Evolutionary conservation across 495 filamentous ascomycete genomes (phyloP).

Genomic region (Daldinia concentrica): DNA sequence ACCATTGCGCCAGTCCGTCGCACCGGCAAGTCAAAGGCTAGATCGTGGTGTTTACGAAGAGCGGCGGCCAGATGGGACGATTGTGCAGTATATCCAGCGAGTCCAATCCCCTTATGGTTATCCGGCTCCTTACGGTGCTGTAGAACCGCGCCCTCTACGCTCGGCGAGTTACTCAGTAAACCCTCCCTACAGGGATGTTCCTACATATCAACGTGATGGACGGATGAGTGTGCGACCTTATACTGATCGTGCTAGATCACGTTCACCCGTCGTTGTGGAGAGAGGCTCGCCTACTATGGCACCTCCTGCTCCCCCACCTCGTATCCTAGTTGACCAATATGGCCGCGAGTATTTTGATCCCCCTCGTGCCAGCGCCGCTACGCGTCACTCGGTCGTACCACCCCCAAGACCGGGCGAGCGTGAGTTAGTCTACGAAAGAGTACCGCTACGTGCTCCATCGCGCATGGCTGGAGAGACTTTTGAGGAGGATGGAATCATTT

Average conservation of each 20-base stretch:
- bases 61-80: constrained; percentile 42
- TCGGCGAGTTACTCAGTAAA: constrained; percentile 72
- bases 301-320: constrained; percentile 64
- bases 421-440: constrained; percentile 59
- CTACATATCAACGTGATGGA: constrained; percentile 46
- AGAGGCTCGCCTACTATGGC: constrained; percentile 59
- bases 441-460: constrained; percentile 60
- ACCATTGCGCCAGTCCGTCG: constrained; percentile 43
- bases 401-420: constrained; percentile 51
- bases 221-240: constrained; percentile 57
- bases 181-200: constrained; percentile 65
- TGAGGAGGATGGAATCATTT: constrained; percentile 58
- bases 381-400: constrained; percentile 57
- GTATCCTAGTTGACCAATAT: constrained; percentile 75
- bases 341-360: constrained; percentile 76
- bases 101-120: constrained; percentile 61
- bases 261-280: constrained; percentile 65
- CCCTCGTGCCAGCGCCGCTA: constrained; percentile 54
- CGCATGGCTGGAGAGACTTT: constrained; percentile 60
- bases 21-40: constrained; percentile 33
- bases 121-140: constrained; percentile 53
- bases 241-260: constrained; percentile 64
- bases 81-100: constrained; percentile 57
- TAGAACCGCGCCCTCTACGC: constrained; percentile 60
- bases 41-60: constrained; percentile 44